Evolutionary conservation across 1,284 basidiomycete genomes (phyloP), one percentile per base, ranked within the genome.

Genomic region (Tremellales sp.): DNA sequence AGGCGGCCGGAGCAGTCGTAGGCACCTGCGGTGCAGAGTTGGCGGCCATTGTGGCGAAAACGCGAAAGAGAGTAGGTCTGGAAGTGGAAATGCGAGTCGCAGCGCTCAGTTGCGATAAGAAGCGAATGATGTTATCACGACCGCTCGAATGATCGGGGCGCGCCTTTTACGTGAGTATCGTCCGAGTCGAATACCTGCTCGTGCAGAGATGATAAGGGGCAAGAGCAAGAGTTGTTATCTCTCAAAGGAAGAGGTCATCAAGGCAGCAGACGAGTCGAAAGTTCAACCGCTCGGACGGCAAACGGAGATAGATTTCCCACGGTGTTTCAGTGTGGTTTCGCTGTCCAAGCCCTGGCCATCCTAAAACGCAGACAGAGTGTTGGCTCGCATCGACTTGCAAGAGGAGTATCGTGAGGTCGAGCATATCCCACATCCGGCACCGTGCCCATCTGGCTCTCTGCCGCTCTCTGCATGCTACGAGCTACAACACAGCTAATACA

Each of bases 1-100:
- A 76, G 22, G 65, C 54, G 45, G 67, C 67, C 26, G 73, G 60
- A 19, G 68, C 44, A 13, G 65, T 60, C 19, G 54, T 60, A 33
- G 73, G 72, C 19, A 73, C 49, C n/a, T 46, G 42, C 46, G 67
- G 68, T 42, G 54, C 56, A 23, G 54, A 46, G 36, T 52, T 50
- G 35, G 66, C 67, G 31, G 53, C 54, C 57, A 67, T 68, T 29
- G 40, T 56, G 36, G 40, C 37, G 41, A 47, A 36, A 17, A 23
- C 24, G 36, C 19, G 27, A 19, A 12, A 25, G 42, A 37, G 45
- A 19, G 8, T 15, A 21, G 12, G 21, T 26, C 21, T 26, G 27
- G 42, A 12, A 7, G 19, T 40, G 39, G 4, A 40, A 10, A 8
- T 33, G 10, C 29, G 8, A 10, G 29, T 33, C 10, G n/a, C 8